Evolutionary conservation across 202 grass and related monocot genomes (phyloP), one percentile per base, ranked within the genome.

Genomic region (Elaeis oleifera): DNA sequence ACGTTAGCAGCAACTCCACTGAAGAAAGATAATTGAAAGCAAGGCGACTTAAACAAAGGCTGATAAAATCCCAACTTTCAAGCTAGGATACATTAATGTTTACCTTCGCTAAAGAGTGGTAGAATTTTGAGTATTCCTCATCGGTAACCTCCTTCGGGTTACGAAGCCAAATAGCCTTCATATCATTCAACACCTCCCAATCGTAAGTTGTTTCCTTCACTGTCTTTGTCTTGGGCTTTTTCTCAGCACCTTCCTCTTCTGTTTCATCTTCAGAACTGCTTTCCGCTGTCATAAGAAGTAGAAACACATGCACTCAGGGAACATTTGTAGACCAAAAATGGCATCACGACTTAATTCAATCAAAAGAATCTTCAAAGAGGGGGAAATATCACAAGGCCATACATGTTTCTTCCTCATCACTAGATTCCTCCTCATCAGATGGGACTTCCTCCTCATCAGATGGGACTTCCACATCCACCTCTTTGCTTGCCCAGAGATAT

Each of bases 141-240:
- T 91, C 87, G 27, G 92, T 91, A 67, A 97, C 87, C 26, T 96
- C 84, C 76, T 96, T 96, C 1, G 92, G 87, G 68, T 58, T 89
- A 8, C 92, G 87, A 62, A 96, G 87, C 92, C 92, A 96, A 73
- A 96, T 84, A 27, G 92, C 92, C 77, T 96, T 96, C 70, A 96
- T 68, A 76, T 96, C 92, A 71, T 96, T 96, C 60, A 96, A 63
- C 67, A 90, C 76, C 52, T 96, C 91, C 91, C 91, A 96, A 31
- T 88, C 79, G 57, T 81, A 79, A 24, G 79, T 85, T 18, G 79
- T 97, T 60, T 97, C 88, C 67, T 97, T 97, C 23, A 92, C 56
- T 57, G 84, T 97, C 65, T 97, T 97, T 23, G 81, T 97, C 84
- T 92, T 97, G 2, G 92, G 84, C 48, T 92, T 97, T 49, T 92